Conservation (phyloP, 2,329 filamentous ascomycete species). For the Pseudocercospora crystallina region DNA sequence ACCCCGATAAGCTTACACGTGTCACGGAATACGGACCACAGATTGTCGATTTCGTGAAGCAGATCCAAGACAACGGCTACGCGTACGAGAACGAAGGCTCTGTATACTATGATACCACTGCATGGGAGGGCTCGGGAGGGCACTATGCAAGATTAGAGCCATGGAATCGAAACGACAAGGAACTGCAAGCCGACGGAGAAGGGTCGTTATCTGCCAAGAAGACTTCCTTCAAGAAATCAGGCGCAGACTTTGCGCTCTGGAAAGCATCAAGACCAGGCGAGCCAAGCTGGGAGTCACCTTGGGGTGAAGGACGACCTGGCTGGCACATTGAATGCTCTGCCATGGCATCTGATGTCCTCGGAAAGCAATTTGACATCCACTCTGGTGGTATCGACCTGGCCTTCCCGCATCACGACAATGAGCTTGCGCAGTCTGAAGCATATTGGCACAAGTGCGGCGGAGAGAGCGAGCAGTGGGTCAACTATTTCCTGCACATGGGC, state of each 20-base stretch:
- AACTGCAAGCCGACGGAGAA: conserved; percentile 83
- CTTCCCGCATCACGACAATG: conserved; percentile 92
- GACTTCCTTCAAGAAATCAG: conserved; percentile 66
- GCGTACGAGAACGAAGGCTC: conserved; percentile 71
- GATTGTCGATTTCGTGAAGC: conserved; percentile 81
- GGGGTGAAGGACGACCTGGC: conserved; percentile 84
- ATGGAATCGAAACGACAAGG: conserved; percentile 80
- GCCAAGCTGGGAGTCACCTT: conserved; percentile 83
- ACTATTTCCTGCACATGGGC: conserved; percentile 95
- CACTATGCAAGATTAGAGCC: conserved; percentile 83
- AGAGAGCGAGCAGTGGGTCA: conserved; percentile 70
- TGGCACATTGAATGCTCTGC: conserved; percentile 98
- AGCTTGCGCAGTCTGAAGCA: conserved; percentile 86
- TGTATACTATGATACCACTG: conserved; percentile 88
- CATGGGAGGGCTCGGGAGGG: conserved; percentile 82
- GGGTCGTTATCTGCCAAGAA: conserved; percentile 65
- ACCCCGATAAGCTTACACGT: conserved; percentile 77
- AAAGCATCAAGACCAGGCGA: conserved; percentile 90
- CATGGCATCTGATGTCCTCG: conserved; percentile 89
- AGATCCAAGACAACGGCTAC: conserved; percentile 80
- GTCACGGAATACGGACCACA: conserved; percentile 92
- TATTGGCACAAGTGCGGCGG: conserved; percentile 60
- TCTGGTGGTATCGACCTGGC: conserved; percentile 88
- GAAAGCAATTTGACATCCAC: conserved; percentile 84
- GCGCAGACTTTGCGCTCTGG: conserved; percentile 89